Evolutionary conservation across 257 asterid genomes (phyloP), one percentile per base, ranked within the genome.

Genomic region (Salvia splendens): DNA sequence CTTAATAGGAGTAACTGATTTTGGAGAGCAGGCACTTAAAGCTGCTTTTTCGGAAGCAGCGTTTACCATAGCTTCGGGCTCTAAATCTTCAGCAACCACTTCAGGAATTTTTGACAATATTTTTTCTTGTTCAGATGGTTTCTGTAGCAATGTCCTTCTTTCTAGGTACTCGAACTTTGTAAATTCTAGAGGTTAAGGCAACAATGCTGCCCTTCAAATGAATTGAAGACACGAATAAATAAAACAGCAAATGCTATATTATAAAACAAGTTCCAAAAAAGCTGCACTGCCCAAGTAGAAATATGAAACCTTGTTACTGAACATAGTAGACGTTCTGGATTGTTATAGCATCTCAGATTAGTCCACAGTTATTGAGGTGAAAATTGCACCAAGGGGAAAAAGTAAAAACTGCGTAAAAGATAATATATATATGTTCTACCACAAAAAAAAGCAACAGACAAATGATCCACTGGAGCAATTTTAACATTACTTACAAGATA

Each of bases 31-130:
- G 17, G 40, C 75, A 69, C 61, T 69, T 69, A 68, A 77, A 73
- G 79, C 83, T 57, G 67, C 74, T 71, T 72, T 73, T 68, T 65
- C 85, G 68, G 71, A 74, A 73, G 78, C 69, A 60, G 52, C 81
- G 12, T 68, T 62, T 48, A 64, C 56, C 12, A 6, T 12, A 66
- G 40, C 75, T 72, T 81, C 88, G 64, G 78, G 84, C 78, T 79
- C 87, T 64, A 83, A 35, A 73, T 86, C 87, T 61, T 86, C 99
- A 65, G 95, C 91, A 71, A 87, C 82, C 67, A 90, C 87, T 73
- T 86, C 78, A 36, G 99, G 96, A 61, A 77, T 64, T 75, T 67
- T 74, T 7, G 61, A 70, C 75, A 92, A 69, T 65, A 89, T 68
- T 62, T 81, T 87, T 64, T 88, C 93, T 73, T 42, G 87, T 75